Percentiles rank a stretch among this genome's conserved stretches.
Evolutionary conservation across 805 yeast genomes (phyloP).

Genomic region (Barnettozyma californica): DNA sequence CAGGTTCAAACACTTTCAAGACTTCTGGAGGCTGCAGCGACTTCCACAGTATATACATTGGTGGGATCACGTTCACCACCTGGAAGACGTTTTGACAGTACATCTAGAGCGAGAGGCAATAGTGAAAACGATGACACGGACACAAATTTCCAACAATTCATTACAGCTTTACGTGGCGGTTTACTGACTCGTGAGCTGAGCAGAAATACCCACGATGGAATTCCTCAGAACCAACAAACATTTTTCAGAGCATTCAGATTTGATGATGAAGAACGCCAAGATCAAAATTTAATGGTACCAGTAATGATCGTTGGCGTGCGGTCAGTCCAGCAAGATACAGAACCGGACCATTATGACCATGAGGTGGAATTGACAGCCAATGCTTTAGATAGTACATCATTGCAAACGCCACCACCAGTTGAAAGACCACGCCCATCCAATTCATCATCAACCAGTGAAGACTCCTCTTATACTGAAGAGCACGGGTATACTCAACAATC

Average conservation of each 20-base stretch:
- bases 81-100: constrained; percentile 29
- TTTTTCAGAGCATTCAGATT: constrained; percentile 42
- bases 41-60: constrained; percentile 37
- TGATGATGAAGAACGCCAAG: constrained; percentile 21
- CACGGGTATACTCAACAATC: neutral
- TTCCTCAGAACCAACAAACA: constrained; percentile 18
- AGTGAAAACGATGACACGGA: constrained; percentile 21
- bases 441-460: constrained; percentile 3
- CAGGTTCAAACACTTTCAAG: constrained; percentile 40
- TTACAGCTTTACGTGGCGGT: constrained; percentile 36
- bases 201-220: constrained; percentile 15
- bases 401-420: neutral
- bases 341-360: constrained; percentile 9
- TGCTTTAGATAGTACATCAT: neutral
- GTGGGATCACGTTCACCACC: constrained; percentile 27
- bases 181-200: constrained; percentile 34
- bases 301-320: constrained; percentile 46
- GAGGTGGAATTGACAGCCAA: constrained; percentile 15
- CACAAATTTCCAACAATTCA: constrained; percentile 39
- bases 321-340: constrained; percentile 27
- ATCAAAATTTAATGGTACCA: constrained; percentile 29
- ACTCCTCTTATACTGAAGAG: neutral
- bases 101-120: constrained; percentile 8
- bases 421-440: neutral
- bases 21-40: constrained; percentile 39